These are phyloP conservation scores for Aegilops speltoides DNA, from an alignment of 176 grass and related monocot species.

Conservation along the genomic window DNA sequence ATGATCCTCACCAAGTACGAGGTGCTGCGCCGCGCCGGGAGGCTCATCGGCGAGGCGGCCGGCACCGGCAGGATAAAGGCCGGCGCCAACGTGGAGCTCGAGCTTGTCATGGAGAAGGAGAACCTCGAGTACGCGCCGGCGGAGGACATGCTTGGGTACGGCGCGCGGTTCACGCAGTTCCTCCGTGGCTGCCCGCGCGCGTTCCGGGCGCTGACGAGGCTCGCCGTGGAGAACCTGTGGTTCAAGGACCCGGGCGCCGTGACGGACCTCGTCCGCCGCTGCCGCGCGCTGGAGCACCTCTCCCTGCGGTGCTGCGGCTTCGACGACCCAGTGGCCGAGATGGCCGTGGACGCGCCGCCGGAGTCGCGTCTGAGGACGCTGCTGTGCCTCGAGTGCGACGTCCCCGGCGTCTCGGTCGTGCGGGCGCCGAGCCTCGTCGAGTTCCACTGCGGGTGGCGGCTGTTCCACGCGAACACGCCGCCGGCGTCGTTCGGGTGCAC, in stretches of 20 bases:
- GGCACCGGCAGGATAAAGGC: neutral
- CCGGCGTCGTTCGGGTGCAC: neutral
- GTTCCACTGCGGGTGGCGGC: conserved; percentile 1
- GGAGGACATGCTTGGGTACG: neutral
- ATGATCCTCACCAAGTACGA: neutral
- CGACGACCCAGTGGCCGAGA: neutral
- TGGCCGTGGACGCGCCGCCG: conserved; percentile 11
- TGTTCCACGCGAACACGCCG: neutral
- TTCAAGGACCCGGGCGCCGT: neutral
- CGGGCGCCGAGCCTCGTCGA: neutral
- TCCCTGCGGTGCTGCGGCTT: conserved; percentile 4
- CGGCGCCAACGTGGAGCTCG: neutral
- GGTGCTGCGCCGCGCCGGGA: neutral
- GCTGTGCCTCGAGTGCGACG: conserved; percentile 2
- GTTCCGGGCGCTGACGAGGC: neutral
- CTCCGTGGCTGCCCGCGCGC: neutral
- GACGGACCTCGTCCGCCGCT: neutral
- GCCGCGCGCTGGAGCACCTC: neutral
- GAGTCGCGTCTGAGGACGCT: neutral
- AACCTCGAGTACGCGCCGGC: neutral
- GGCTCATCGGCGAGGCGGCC: neutral
- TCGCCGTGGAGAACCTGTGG: neutral
- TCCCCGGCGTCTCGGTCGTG: neutral
- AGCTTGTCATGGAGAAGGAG: neutral
- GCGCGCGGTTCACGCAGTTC: neutral